These are phyloP conservation scores for Paradendryphiella salina DNA, from an alignment of 2,329 filamentous ascomycete genomes.

Conservation along the genomic window DNA sequence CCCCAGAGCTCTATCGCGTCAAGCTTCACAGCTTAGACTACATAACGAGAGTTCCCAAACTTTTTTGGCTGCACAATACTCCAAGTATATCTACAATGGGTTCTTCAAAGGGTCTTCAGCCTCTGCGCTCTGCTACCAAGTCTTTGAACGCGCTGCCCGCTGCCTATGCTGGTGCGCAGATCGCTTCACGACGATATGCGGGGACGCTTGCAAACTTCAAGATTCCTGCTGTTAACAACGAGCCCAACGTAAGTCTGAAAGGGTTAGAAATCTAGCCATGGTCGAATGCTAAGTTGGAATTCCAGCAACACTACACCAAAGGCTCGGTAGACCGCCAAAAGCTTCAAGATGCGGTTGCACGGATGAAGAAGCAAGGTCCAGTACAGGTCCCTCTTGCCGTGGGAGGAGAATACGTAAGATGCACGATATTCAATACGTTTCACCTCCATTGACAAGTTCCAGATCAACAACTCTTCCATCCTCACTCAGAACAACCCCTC, in stretches of 20 bases:
- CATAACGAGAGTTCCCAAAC: constrained; percentile 22
- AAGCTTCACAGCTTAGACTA: constrained; percentile 25
- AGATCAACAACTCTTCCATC: constrained; percentile 69
- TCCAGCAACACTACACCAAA: constrained; percentile 84
- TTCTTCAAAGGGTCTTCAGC: constrained; percentile 40
- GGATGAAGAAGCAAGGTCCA: constrained; percentile 68
- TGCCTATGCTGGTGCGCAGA: constrained; percentile 29
- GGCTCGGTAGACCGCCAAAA: constrained; percentile 77
- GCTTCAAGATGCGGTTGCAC: constrained; percentile 72
- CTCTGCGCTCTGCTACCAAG: constrained; percentile 35
- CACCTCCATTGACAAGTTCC: constrained; percentile 16
- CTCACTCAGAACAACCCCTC: constrained; percentile 80
- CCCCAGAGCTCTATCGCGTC: constrained; percentile 20
- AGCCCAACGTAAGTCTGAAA: constrained; percentile 77
- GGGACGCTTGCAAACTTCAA: constrained; percentile 81
- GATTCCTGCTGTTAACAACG: constrained; percentile 83
- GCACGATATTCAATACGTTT: background rate
- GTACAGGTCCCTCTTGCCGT: constrained; percentile 82
- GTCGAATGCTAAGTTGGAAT: constrained; percentile 6
- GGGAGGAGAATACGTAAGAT: constrained; percentile 73
- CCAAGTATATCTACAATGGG: constrained; percentile 28
- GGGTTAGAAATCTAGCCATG: accelerated
- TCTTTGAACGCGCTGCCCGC: constrained; percentile 30
- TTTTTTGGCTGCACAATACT: background rate
- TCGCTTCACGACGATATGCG: constrained; percentile 37